Evolutionary conservation across 2,329 filamentous ascomycete genomes (phyloP).

Genomic region (Verticillium alfalfae): DNA sequence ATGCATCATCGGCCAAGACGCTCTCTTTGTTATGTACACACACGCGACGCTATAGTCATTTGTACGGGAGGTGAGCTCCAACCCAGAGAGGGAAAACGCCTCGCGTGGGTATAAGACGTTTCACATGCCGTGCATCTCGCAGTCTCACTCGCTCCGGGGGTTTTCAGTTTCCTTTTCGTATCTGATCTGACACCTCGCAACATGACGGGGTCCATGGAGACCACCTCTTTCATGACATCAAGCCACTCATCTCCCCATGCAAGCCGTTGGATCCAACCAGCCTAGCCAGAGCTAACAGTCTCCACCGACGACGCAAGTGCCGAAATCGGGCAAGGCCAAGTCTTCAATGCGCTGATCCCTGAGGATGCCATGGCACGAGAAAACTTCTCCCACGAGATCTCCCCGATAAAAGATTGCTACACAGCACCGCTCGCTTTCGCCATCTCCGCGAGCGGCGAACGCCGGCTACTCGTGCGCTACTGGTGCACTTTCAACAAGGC

Average conservation of each 20-base stretch:
- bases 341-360: neutral
- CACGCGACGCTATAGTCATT: neutral
- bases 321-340: neutral
- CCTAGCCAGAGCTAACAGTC: neutral
- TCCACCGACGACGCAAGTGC: neutral
- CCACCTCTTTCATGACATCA: neutral
- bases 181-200: neutral
- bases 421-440: neutral
- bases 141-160: neutral
- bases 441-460: neutral
- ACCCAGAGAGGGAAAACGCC: neutral
- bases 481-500: neutral
- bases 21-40: neutral
- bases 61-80: no score
- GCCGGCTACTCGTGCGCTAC: neutral
- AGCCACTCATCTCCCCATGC: neutral
- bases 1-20: neutral
- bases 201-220: neutral
- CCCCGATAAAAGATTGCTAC: neutral
- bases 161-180: neutral
- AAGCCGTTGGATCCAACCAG: neutral
- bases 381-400: neutral
- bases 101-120: neutral
- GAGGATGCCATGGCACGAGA: neutral
- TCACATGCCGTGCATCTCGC: neutral